These are phyloP conservation scores for Senna tora DNA, from an alignment of 306 rosid genomes.

Conservation along the genomic window DNA sequence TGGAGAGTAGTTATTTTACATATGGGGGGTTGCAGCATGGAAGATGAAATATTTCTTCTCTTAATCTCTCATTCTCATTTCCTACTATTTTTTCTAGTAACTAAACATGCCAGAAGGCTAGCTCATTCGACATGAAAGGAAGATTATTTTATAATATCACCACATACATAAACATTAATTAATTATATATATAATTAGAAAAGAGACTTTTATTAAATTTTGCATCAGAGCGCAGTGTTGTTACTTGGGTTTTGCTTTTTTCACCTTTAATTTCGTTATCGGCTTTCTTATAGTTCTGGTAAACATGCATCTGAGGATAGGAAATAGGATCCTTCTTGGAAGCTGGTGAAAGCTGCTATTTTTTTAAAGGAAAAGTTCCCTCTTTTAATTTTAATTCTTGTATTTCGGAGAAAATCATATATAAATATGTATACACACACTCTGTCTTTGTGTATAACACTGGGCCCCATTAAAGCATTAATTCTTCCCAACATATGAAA, in stretches of 20 bases:
- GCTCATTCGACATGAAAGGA: too few species aligned
- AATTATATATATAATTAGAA: conserved; percentile 2
- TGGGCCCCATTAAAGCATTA: conserved; percentile 51
- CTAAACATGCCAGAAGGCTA: too few species aligned
- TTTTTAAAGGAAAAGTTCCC: conserved; percentile 52
- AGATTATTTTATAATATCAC: too few species aligned
- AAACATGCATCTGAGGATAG: conserved; percentile 44
- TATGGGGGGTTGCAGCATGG: too few species aligned
- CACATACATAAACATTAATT: too few species aligned
- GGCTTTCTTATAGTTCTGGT: conserved; percentile 23
- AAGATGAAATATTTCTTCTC: too few species aligned
- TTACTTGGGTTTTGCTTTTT: conserved; percentile 28
- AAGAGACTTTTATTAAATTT: conserved; percentile 38
- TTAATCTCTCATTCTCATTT: too few species aligned
- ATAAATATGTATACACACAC: too few species aligned
- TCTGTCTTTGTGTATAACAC: conserved; percentile 17
- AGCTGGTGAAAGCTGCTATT: conserved; percentile 63
- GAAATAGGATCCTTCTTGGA: conserved; percentile 64
- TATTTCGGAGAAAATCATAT: conserved; percentile 46
- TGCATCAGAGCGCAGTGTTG: conserved; percentile 35
- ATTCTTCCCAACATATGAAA: conserved; percentile 37
- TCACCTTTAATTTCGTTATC: conserved; percentile 39
- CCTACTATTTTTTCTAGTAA: too few species aligned
- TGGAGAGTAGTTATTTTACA: too few species aligned
- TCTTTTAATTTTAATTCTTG: conserved; percentile 41